Evolutionary conservation across 176 grass and related monocot genomes (phyloP).

Genomic region (Ampelocalamus luodianensis): DNA sequence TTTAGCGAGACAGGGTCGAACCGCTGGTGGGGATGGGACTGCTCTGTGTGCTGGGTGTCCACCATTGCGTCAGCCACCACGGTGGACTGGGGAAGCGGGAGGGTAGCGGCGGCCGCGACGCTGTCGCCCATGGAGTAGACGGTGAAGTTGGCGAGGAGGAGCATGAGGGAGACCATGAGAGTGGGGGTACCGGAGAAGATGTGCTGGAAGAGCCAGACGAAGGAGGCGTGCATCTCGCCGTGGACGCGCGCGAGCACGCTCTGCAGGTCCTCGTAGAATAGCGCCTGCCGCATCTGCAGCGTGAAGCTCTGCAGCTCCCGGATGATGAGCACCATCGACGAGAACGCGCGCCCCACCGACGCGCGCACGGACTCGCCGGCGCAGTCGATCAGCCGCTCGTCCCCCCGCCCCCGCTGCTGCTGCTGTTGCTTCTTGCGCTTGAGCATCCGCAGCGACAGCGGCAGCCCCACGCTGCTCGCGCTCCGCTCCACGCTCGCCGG

Average conservation of each 20-base stretch:
- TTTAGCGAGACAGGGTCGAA: constrained; percentile 50
- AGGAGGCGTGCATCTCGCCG: constrained; percentile 88
- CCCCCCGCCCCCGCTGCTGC: constrained; percentile 42
- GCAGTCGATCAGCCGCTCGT: constrained; percentile 50
- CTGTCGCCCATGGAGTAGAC: constrained; percentile 79
- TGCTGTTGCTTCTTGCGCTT: constrained; percentile 78
- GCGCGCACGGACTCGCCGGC: constrained; percentile 57
- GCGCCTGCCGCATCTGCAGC: constrained; percentile 68
- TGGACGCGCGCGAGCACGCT: constrained; percentile 62
- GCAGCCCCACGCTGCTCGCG: constrained; percentile 64
- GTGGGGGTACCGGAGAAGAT: constrained; percentile 87
- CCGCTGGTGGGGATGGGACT: constrained; percentile 8
- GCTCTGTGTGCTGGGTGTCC: constrained; percentile 44
- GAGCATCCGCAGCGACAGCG: constrained; percentile 81
- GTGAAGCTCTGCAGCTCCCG: constrained; percentile 90
- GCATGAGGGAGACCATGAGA: constrained; percentile 96
- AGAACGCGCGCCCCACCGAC: constrained; percentile 81
- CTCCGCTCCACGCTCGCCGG: constrained; percentile 71
- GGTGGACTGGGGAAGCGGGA: constrained; percentile 35
- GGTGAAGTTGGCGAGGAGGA: constrained; percentile 95
- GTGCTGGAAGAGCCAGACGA: constrained; percentile 99
- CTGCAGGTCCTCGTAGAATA: constrained; percentile 75
- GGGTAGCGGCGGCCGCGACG: constrained; percentile 39
- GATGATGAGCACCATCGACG: constrained; percentile 98
- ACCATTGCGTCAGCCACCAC: constrained; percentile 41